Base-by-base conservation (phyloP, 371 early-diverging fungal species). In the Lichtheimia ornata region DNA sequence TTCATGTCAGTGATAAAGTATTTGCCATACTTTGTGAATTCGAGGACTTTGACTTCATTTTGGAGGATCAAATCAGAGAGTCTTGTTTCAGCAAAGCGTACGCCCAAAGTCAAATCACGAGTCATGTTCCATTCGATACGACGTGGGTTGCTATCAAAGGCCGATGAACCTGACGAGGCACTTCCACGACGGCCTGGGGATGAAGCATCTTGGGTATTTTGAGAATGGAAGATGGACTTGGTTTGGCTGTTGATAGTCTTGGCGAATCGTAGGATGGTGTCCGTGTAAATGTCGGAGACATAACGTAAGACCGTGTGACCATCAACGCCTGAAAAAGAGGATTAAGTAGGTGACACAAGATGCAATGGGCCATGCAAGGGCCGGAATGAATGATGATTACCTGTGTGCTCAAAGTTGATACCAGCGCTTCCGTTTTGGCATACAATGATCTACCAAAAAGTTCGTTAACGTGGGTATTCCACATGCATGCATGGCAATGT, bases 1-100 rank as follows among this genome's bases (percentile, higher is more conserved):
- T 84, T 80, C 81, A 84, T 79, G 56, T 78, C 77, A 50, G 88
- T 90, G 69, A 90, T 87, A 67, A 83, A 84, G 59, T 85, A 83
- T 67, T 91, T 91, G 53, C 91, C 91, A 64, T 85, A 91, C 30
- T 74, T 67, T 45, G 79, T 72, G 63, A 86, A 91, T 57, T 79
- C 82, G 17, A 90, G 79, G 28, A 87, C 87, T 40, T 83, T 73
- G 52, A 87, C 76, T 68, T 89, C 88, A 68, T 88, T 84, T 57
- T 84, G 84, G 24, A 80, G 65, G 35, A 84, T 84, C 50, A 84
- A 66, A 71, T 84, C 84, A 53, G 73, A 72, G 5, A 84, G 50
- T 27, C 84, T 62, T 13, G 82, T 82, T 56, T 84, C 84, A 17
- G 84, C 84, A 71, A 77, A 84, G 27, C 81, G 76, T 35, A 84